Evolutionary conservation across 2,329 filamentous ascomycete genomes (phyloP).

Genomic region (Penicillium sp.): DNA sequence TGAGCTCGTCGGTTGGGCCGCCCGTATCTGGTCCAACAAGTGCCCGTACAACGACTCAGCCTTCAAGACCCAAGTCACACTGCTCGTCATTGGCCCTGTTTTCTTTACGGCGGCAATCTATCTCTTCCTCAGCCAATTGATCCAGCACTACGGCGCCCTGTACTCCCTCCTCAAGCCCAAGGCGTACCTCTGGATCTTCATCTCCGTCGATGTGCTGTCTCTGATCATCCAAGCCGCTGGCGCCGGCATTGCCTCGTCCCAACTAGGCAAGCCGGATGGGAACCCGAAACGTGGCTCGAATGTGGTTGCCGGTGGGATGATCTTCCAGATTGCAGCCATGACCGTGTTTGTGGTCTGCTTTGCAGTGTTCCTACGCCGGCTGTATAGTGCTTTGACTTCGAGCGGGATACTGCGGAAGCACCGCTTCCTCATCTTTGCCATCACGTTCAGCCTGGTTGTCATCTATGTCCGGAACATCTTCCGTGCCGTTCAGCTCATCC

Average conservation of each 20-base stretch:
- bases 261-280: background rate
- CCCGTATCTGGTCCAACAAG: background rate
- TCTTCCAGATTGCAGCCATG: constrained; percentile 5
- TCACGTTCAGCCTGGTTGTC: background rate
- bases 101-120: constrained; percentile 7
- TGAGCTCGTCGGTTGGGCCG: constrained; percentile 2
- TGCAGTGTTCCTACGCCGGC: background rate
- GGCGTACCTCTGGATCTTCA: constrained; percentile 4
- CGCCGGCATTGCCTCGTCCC: background rate
- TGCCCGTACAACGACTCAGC: constrained; percentile 3
- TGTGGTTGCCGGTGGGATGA: constrained; percentile 1
- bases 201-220: background rate
- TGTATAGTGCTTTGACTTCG: background rate
- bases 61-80: background rate
- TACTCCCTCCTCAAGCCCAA: background rate
- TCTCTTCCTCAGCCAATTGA: background rate
- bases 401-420: background rate
- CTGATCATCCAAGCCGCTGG: constrained; percentile 7
- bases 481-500: background rate
- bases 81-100: constrained; percentile 5
- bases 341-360: background rate
- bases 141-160: background rate
- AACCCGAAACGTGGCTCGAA: background rate
- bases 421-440: background rate
- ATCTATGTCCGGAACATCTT: constrained; percentile 6